Evolutionary conservation across 1,284 basidiomycete species (phyloP), one percentile per base, ranked within the genome.

Genomic region (Naganishia liquefaciens): DNA sequence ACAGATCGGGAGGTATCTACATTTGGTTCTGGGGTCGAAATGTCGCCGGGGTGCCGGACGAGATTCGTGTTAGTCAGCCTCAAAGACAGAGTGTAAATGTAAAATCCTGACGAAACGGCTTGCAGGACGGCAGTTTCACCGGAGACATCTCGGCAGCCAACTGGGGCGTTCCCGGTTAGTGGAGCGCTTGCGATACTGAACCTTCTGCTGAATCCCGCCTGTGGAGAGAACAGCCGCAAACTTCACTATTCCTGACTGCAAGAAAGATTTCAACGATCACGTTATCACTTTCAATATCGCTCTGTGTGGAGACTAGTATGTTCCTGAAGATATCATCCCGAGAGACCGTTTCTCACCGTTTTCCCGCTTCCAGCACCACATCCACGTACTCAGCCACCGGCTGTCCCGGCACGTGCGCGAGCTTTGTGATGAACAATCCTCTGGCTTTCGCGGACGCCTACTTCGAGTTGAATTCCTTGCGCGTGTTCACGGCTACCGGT

Each of bases 401-500:
- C 15, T 77, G 76, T 57, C 74, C 76, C 1, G 65, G 68, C 5
- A 65, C 65, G 3, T 77, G 76, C 62, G 51, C 65, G 2, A 66
- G 66, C 21, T 75, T 80, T 70, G 86, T 86, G 39, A 72, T 83
- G 69, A 81, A 83, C 66, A 81, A 85, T 68, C 86, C 87, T 0
- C 64, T 72, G 10, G 80, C 79, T 15, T 87, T 87, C 73, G 54
- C 63, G 19, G 80, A 86, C 15, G 84, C 86, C 3, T 87, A 84
- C 74, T 88, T 86, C 85, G 83, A 84, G 62, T 79, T 88, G 73
- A 84, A 84, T 70, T 80, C 82, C 3, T 73, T 88, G 39, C 80
- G 81, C 27, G 79, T 86, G 10, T 88, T 87, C 75, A 82, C 79
- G 2, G 49, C 39, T 6, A 53, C 19, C 19, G 60, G 60, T 17